Evolutionary conservation across 371 early-diverging fungal species (phyloP), one percentile per base, ranked within the genome.

Genomic region (Haplosporangium sp.): DNA sequence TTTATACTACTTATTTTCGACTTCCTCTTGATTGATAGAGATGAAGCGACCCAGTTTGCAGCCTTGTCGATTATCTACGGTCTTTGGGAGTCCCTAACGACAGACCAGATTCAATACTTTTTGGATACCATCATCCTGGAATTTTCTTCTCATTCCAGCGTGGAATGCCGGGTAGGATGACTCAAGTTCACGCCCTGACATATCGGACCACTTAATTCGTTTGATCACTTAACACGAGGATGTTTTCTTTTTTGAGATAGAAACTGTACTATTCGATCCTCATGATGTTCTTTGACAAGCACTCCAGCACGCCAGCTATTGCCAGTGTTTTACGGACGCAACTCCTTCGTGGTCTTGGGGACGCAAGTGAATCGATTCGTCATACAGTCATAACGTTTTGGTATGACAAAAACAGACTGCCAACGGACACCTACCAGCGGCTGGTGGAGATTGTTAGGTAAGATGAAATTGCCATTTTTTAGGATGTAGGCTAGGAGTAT

Each of bases 321-420:
- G 67, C 80, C 36, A 58, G 74, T 1, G 60, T 77, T 0, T 56
- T 91, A 21, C 83, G 86, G 36, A 70, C 82, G 6, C 81, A 83
- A 11, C 63, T 91, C 9, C 67, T 92, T 11, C 76, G 79, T 10
- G 94, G 93, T 0, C 74, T 93, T 38, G 77, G 83, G 1, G 92
- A 92, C 68, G 56, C 83, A 0, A 81, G 82, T 52, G 83, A 85
- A 18, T 74, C 64, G 7, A 88, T 91, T 40, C 83, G 89, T 4
- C 53, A 79, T 13, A 84, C 82, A 8, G 73, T 90, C 12, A 72
- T 82, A 6, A 80, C 74, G 8, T 92, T 84, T 67, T 80, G 91
- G 62, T 80, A 87, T 62, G 69, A 53, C 18, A 66, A 67, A 3
- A 71, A 76, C 51, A 66, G 63, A 12, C 59, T 88, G 6, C 80